phyloP scores from a whole-genome alignment of 208 protist species.

The Perkinsela sp. region DNA sequence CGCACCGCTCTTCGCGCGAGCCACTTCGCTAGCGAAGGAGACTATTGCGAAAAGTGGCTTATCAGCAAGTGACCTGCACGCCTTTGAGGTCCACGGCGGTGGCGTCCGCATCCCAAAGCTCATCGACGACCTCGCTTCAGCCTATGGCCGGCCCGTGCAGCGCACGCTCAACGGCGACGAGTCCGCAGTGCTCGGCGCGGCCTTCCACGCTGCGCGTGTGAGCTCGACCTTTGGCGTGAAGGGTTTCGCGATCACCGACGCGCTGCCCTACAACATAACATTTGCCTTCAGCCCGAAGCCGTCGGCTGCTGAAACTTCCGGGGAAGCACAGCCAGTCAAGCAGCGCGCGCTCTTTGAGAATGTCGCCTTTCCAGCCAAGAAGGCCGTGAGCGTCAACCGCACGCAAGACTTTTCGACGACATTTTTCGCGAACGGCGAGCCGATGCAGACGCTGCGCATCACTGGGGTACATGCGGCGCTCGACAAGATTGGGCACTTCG shows the following conservation, averaged over 20 bases:
- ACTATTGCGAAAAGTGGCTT: slow-evolving; percentile 13
- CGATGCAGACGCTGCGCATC: background rate
- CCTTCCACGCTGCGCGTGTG: slow-evolving; percentile 16
- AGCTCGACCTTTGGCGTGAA: slow-evolving; percentile 35
- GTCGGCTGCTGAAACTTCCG: background rate
- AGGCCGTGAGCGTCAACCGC: background rate
- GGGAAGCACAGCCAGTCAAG: background rate
- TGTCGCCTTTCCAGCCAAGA: background rate
- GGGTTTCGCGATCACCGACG: slow-evolving; percentile 10
- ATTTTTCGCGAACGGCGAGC: background rate
- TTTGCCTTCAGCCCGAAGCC: slow-evolving; percentile 8
- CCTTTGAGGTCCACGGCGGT: slow-evolving; percentile 46
- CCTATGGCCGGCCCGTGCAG: slow-evolving; percentile 15
- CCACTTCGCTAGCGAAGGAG: slow-evolving; percentile 11
- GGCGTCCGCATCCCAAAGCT: slow-evolving; percentile 38
- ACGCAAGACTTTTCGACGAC: background rate
- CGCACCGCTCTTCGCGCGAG: slow-evolving; percentile 20
- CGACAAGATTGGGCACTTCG: background rate
- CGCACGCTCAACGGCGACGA: slow-evolving; percentile 57
- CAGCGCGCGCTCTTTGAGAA: background rate
- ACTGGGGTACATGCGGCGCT: background rate
- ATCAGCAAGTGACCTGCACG: slow-evolving; percentile 11
- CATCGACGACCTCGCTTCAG: slow-evolving; percentile 14
- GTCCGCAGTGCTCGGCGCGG: slow-evolving; percentile 26
- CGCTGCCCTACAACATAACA: slow-evolving; percentile 10